Evolutionary conservation across 805 yeast genomes (phyloP), one percentile per base, ranked within the genome.

Genomic region (Metschnikowia santaceciliae): DNA sequence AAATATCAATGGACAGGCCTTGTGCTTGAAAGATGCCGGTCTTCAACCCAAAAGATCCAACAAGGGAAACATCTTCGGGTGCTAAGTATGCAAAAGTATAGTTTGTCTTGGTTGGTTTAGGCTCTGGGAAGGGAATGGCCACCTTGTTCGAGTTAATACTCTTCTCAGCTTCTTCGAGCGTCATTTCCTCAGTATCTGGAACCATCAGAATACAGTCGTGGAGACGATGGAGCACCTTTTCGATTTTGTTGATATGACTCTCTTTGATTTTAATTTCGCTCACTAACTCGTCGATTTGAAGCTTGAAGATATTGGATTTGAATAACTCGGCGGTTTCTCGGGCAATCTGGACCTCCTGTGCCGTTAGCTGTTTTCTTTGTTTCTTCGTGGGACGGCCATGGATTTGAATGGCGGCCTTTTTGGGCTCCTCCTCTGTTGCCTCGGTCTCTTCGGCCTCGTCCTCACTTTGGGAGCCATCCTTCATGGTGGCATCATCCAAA

Each of bases 321-420:
- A 91, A 94, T 42, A 92, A 72, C 66, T 91, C 97, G 1, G 96
- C 94, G 0, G 97, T 88, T 66, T 91, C 97, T 60, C 96, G 79
- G 0, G 97, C 96, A 2, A 87, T 79, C 61, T 92, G 96, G 42
- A 92, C 83, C 52, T 94, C 97, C 59, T 89, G 91, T 0, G 94
- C 83, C 0, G 87, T 72, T 22, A 82, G 61, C 56, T 74, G 73
- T 46, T 67, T 65, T 42, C 60, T 64, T 38, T 68, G 74, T 49
- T 68, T 71, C 55, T 74, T 73, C 10, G 69, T 63, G 8, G 67
- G 67, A 6, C 54, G 60, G 5, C 57, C 59, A 37, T 51, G 49
- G 20, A 43, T 48, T 32, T 46, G 47, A 3, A 47, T 32, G 26
- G 50, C 40, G 7, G 50, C 40, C 22, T 23, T 22, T 44, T 44